Evolutionary conservation across 192 early-diverging fungal species (phyloP), one percentile per base, ranked within the genome.

Genomic region (Diversispora eburnea): DNA sequence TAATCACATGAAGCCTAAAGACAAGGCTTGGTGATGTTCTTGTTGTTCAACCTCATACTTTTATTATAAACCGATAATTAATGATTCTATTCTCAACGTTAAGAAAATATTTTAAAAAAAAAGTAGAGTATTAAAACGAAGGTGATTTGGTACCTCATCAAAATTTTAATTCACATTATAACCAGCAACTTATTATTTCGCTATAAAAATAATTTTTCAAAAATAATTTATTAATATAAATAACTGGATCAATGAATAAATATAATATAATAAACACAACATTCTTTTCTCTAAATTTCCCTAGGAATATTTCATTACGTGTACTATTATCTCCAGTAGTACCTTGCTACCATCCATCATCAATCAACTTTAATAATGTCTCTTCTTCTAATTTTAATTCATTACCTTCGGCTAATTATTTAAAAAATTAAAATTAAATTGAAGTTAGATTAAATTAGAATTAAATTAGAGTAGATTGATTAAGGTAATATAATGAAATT

Each of bases 271-370:
- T 17, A 47, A 5, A 33, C 2, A 33, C 0, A 45, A 8, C 4
- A 58, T 19, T 42, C 10, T 42, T n/a, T 22, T 66, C 25, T 43
- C n/a, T 65, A 17, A 55, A 25, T 41, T 82, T 87, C 74, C 84
- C 85, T 25, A 94, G 95, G 83, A 97, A 97, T 48, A 95, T 77
- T 41, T 94, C 95, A 48, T 84, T 83, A 9, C 88, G 81, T 22
- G 81, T 75, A 9, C 93, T 92, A 76, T 91, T n/a, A n/a, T n/a
- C 88, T 66, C 90, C 82, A 67, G 88, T 91, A 41, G 84, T 83
- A 67, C 93, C 96, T 55, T 88, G 85, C 96, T 94, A 97, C 96
- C 96, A 98, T 49, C 92, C 95, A 48, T 93, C 91, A 78, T 94
- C n/a, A n/a, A n/a, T n/a, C n/a, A n/a, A n/a, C n/a, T n/a, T n/a